These are phyloP conservation scores for Talaromyces sp. DNA, from an alignment of 2,329 filamentous ascomycete genomes.

Conservation along the genomic window DNA sequence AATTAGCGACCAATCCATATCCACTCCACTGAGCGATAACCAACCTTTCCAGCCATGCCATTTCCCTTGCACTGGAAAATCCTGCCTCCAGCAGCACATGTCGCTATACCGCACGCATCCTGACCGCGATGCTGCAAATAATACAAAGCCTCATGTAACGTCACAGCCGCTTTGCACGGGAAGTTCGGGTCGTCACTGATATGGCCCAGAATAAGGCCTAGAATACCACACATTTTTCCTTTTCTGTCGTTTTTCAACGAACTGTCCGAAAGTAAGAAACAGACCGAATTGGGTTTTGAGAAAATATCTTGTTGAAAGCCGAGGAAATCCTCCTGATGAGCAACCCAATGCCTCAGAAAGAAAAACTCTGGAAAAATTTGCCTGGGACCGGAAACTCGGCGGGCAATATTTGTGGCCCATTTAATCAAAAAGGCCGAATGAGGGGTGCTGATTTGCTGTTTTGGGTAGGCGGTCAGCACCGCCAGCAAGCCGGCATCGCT, in stretches of 20 bases:
- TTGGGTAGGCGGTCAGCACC: constrained; percentile 8
- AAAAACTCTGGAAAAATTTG: constrained; percentile 9
- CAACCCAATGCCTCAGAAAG: constrained; percentile 18
- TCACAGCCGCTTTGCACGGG: constrained; percentile 48
- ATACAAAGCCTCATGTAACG: constrained; percentile 69
- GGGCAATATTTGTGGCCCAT: constrained; percentile 4
- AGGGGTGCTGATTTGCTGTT: constrained; percentile 1
- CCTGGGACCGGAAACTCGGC: constrained; percentile 11
- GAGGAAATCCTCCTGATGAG: constrained; percentile 15
- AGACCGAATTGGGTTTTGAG: not conserved
- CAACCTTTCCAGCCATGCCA: constrained; percentile 77
- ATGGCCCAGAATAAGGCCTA: constrained; percentile 60
- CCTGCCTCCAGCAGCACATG: constrained; percentile 68
- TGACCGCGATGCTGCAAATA: constrained; percentile 74
- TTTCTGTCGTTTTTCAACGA: constrained; percentile 6
- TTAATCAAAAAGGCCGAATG: not conserved
- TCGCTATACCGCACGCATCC: constrained; percentile 84
- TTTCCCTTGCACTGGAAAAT: constrained; percentile 90
- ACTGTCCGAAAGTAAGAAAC: not conserved
- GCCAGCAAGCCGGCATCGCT: not conserved
- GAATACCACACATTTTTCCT: constrained; percentile 59
- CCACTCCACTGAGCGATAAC: not conserved
- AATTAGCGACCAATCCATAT: not conserved
- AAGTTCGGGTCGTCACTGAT: constrained; percentile 39
- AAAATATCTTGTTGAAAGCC: not conserved